phyloP scores from a whole-genome alignment of 2,329 filamentous ascomycete species.

The Ophiostoma australiae region DNA sequence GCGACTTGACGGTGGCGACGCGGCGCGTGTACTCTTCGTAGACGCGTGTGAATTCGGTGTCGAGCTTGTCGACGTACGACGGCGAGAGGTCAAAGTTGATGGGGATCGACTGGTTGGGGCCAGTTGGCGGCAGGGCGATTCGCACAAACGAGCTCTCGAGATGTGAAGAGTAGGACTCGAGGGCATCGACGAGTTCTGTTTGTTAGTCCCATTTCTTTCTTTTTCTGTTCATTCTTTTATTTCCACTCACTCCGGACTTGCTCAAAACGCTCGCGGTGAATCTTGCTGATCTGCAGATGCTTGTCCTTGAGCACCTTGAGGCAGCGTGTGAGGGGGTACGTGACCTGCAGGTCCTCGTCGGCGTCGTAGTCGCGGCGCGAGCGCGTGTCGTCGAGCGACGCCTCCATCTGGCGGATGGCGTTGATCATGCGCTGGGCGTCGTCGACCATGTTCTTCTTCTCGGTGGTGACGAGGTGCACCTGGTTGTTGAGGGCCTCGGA shows the following conservation, averaged over 20 bases:
- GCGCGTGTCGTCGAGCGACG: slow-evolving; percentile 73
- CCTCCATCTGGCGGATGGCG: slow-evolving; percentile 88
- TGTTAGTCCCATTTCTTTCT: background rate
- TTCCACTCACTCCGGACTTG: slow-evolving; percentile 74
- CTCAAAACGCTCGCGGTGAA: slow-evolving; percentile 88
- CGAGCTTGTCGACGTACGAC: slow-evolving; percentile 77
- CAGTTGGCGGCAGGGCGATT: slow-evolving; percentile 77
- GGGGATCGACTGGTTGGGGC: slow-evolving; percentile 68
- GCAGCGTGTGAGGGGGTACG: slow-evolving; percentile 77
- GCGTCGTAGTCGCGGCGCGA: slow-evolving; percentile 55
- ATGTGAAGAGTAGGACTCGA: slow-evolving; percentile 94
- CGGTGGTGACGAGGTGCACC: slow-evolving; percentile 73
- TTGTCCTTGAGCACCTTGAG: slow-evolving; percentile 79
- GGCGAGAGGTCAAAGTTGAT: slow-evolving; percentile 89
- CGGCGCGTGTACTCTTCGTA: slow-evolving; percentile 95
- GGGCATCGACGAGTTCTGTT: slow-evolving; percentile 81
- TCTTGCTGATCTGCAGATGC: slow-evolving; percentile 69
- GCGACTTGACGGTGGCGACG: slow-evolving; percentile 65
- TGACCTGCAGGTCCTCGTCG: slow-evolving; percentile 64
- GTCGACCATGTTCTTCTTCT: slow-evolving; percentile 87
- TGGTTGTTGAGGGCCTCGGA: slow-evolving; percentile 91
- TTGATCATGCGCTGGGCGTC: slow-evolving; percentile 82
- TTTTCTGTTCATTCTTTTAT: no score
- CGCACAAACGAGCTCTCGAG: slow-evolving; percentile 84
- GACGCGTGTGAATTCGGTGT: slow-evolving; percentile 86